Conservation (phyloP, 345 rosid genomes). For the Syzygium aqueum region DNA sequence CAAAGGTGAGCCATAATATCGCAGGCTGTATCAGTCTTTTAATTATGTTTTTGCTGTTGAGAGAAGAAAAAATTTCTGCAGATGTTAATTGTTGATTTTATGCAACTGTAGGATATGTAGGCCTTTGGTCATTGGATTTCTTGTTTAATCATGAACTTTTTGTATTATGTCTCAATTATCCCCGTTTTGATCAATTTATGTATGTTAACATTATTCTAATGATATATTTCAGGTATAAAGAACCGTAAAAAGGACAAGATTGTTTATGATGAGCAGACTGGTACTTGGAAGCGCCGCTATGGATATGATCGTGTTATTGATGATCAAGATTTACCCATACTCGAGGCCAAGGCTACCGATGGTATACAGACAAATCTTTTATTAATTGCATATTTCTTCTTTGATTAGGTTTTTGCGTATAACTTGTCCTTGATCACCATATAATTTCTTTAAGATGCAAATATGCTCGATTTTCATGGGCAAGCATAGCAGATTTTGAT, state of each 20-base stretch:
- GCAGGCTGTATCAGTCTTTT: not conserved
- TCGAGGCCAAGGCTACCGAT: conserved; percentile 77
- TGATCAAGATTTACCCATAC: conserved; percentile 72
- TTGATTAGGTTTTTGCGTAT: not conserved
- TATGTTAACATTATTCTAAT: not conserved
- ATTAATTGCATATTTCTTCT: not conserved
- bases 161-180: not conserved
- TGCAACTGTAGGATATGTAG: not conserved
- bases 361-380: conserved; percentile 27
- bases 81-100: not conserved
- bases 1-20: conserved; percentile 26
- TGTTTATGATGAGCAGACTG: conserved; percentile 79
- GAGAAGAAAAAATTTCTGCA: not conserved
- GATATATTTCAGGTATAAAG: conserved; percentile 57
- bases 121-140: not conserved
- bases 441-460: not conserved
- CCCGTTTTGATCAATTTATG: not conserved
- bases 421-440: not conserved
- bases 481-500: not conserved
- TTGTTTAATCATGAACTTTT: not conserved
- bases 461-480: not conserved
- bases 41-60: not conserved
- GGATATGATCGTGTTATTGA: conserved; percentile 94
- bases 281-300: conserved; percentile 72
- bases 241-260: conserved; percentile 80